Conservation (phyloP, 2,329 filamentous ascomycete genomes). For the Neocatenulostroma microsporum region DNA sequence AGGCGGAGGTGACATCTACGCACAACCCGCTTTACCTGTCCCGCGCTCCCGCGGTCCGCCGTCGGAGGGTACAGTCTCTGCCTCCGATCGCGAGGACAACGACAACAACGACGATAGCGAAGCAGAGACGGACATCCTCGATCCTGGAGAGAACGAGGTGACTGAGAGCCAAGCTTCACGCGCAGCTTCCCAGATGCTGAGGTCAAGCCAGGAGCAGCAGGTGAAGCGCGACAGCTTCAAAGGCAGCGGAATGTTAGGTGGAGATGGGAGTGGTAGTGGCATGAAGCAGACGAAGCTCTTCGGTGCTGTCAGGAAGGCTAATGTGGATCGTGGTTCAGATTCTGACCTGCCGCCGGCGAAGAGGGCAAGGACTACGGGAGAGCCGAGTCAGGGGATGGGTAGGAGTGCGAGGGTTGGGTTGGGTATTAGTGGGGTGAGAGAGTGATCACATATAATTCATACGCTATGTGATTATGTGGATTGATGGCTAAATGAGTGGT, state of each 20-base stretch:
- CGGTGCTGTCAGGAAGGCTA: conserved; percentile 52
- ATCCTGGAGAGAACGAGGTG: conserved; percentile 51
- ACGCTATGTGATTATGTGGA: too few relatives aligned
- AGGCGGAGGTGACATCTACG: conserved; percentile 15
- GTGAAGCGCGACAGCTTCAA: conserved; percentile 31
- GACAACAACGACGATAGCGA: conserved; percentile 44
- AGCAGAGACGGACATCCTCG: conserved; percentile 56
- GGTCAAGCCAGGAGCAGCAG: conserved; percentile 40
- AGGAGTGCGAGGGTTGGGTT: conserved; percentile 13
- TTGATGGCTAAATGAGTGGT: too few relatives aligned
- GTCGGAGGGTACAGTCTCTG: conserved; percentile 65
- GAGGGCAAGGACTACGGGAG: conserved; percentile 43
- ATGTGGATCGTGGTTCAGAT: conserved; percentile 29
- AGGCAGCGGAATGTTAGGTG: conserved; percentile 25
- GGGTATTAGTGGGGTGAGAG: conserved; percentile 22
- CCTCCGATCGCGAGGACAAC: conserved; percentile 38
- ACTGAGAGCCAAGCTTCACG: conserved; percentile 70
- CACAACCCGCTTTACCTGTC: conserved; percentile 17
- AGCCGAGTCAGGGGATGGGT: conserved; percentile 21
- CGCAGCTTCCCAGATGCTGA: conserved; percentile 57
- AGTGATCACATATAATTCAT: too few relatives aligned
- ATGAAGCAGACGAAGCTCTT: conserved; percentile 57
- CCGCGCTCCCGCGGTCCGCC: conserved; percentile 9
- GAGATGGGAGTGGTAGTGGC: conserved; percentile 5
- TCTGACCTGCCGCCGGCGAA: conserved; percentile 37